Evolutionary conservation across 768 basidiomycete species (phyloP).

Genomic region (Coprinellus aureogranulatus): DNA sequence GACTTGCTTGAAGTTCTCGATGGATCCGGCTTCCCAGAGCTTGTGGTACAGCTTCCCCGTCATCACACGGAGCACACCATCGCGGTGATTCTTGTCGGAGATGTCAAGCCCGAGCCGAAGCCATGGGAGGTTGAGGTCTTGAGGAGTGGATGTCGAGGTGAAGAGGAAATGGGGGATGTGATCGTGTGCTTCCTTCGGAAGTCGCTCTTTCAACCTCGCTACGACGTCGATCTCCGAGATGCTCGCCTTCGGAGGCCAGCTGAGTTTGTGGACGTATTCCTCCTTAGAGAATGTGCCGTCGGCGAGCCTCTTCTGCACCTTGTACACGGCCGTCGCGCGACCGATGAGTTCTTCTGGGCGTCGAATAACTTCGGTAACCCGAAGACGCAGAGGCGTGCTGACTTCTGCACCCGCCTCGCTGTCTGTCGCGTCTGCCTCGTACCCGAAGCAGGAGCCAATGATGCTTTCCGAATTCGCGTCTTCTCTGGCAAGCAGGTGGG

Average conservation of each 20-base stretch:
- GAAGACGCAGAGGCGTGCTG: not conserved
- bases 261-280: not conserved
- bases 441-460: not conserved
- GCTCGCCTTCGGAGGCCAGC: not conserved
- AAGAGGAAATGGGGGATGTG: not conserved
- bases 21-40: constrained; percentile 19
- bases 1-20: constrained; percentile 24
- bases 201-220: not conserved
- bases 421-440: not conserved
- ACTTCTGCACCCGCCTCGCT: too few relatives aligned
- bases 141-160: not conserved
- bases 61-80: constrained; percentile 17
- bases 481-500: constrained; percentile 10
- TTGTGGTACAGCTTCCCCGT: constrained; percentile 17
- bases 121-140: not conserved
- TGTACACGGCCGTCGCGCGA: not conserved
- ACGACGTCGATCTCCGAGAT: constrained; percentile 1
- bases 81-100: not conserved
- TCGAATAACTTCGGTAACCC: not conserved
- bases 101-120: not conserved
- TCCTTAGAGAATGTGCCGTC: not conserved
- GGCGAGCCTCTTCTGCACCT: not conserved
- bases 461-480: too few relatives aligned
- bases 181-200: constrained; percentile 8
- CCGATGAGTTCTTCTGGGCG: not conserved